A percentile compares a stretch with the other conserved stretches of the same genome.
phyloP scores from a whole-genome alignment of 495 filamentous ascomycete species.

The Podospora pseudoanserina region DNA sequence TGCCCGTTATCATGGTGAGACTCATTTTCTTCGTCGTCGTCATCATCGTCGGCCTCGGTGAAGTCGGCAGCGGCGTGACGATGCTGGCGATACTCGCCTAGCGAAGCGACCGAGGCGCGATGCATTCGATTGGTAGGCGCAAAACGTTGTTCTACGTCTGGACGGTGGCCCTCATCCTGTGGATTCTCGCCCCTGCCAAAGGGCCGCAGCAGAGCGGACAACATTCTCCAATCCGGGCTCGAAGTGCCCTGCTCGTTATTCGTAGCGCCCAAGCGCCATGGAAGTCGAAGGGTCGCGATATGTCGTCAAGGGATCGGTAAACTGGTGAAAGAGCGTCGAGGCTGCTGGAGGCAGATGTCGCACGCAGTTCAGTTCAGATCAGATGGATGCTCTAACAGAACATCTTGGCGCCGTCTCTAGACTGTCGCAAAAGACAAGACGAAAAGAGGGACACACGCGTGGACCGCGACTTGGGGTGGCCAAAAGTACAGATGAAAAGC shows the following conservation, averaged over 20 bases:
- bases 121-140: conserved; percentile 32
- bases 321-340: not conserved
- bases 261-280: conserved; percentile 30
- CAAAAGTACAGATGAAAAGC: not conserved
- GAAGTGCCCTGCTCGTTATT: conserved; percentile 24
- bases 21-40: conserved; percentile 49
- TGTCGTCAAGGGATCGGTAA: not conserved
- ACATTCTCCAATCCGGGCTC: conserved; percentile 31
- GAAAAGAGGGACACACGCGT: conserved; percentile 7
- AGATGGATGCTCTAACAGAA: conserved; percentile 9
- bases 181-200: conserved; percentile 28
- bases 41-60: conserved; percentile 52
- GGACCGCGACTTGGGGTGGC: conserved; percentile 5
- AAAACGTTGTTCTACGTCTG: conserved; percentile 33
- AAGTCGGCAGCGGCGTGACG: conserved; percentile 56
- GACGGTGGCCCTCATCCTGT: conserved; percentile 19
- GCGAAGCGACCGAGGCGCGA: conserved; percentile 3
- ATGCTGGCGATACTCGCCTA: conserved; percentile 33
- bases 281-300: conserved; percentile 13
- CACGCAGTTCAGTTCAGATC: not conserved
- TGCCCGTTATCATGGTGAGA: conserved; percentile 42
- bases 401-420: conserved; percentile 8
- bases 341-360: not conserved
- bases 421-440: not conserved
- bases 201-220: conserved; percentile 43